Percentiles rank a stretch among this genome's conserved stretches.
These are phyloP conservation scores for Dentipellis sp. DNA, from an alignment of 768 basidiomycete genomes.

Conservation along the genomic window DNA sequence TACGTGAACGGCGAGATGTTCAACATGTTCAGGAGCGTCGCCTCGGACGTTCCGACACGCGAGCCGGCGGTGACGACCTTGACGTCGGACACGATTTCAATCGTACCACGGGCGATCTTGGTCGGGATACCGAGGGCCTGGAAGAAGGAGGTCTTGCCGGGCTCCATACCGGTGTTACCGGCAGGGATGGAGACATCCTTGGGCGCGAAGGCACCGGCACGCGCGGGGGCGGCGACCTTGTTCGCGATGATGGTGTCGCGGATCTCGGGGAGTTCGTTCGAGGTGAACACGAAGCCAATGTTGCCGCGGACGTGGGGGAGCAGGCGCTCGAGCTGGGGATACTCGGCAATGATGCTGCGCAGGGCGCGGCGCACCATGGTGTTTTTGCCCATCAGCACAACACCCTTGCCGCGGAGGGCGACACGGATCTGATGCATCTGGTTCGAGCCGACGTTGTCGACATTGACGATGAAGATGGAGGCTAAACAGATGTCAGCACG, in stretches of 20 bases:
- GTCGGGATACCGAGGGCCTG: constrained; percentile 99
- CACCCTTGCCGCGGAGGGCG: constrained; percentile 90
- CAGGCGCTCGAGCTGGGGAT: constrained; percentile 92
- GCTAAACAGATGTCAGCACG: constrained; percentile 35
- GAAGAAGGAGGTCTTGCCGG: constrained; percentile 99
- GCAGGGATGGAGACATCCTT: constrained; percentile 88
- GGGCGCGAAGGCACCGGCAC: constrained; percentile 94
- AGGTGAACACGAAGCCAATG: constrained; percentile 98
- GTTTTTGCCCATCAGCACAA: constrained; percentile 99
- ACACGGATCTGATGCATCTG: constrained; percentile 99
- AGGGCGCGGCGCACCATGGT: constrained; percentile 99
- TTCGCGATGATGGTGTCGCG: constrained; percentile 91
- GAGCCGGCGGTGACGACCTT: constrained; percentile 89
- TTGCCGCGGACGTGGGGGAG: constrained; percentile 95
- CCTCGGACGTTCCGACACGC: constrained; percentile 95
- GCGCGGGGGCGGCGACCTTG: constrained; percentile 97
- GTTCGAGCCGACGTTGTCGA: constrained; percentile 99
- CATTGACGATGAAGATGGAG: constrained; percentile 98
- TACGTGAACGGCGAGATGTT: constrained; percentile 99
- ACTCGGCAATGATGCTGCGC: constrained; percentile 80
- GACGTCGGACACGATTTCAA: constrained; percentile 97
- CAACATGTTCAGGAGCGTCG: constrained; percentile 97
- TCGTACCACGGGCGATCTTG: constrained; percentile 99
- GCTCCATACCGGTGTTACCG: constrained; percentile 99
- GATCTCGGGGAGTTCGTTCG: constrained; percentile 85